phyloP scores from a whole-genome alignment of 2,329 filamentous ascomycete genomes.

The Fusarium sp. region DNA sequence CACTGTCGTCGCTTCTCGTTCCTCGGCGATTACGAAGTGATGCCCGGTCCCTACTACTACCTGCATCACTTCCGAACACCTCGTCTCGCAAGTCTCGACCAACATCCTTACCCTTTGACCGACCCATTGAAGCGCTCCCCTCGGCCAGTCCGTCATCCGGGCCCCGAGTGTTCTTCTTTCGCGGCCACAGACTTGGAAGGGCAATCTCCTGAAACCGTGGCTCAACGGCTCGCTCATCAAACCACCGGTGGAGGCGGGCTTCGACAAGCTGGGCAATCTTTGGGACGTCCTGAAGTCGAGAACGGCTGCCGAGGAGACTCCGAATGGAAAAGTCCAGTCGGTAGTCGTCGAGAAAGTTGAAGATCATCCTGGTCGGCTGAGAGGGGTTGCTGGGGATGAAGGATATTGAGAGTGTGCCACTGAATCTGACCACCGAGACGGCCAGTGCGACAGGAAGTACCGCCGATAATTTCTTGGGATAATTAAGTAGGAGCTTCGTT shows the following conservation, averaged over 20 bases:
- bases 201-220: constrained; percentile 88
- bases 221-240: constrained; percentile 85
- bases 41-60: constrained; percentile 50
- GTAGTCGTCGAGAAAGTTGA: constrained; percentile 92
- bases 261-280: constrained; percentile 89
- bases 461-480: constrained; percentile 86
- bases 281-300: constrained; percentile 81
- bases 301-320: constrained; percentile 80
- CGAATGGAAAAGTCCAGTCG: constrained; percentile 82
- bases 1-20: constrained; percentile 47
- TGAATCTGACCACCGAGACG: constrained; percentile 92
- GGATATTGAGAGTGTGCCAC: constrained; percentile 89
- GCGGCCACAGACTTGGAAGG: constrained; percentile 80
- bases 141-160: constrained; percentile 66
- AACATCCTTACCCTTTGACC: constrained; percentile 62
- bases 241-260: constrained; percentile 81
- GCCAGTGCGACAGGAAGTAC: constrained; percentile 90
- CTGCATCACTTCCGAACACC: constrained; percentile 56
- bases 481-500: constrained; percentile 93
- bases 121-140: constrained; percentile 57
- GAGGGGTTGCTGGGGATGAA: constrained; percentile 81
- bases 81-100: constrained; percentile 61
- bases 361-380: constrained; percentile 86
- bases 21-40: constrained; percentile 53
- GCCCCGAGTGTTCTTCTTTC: constrained; percentile 82